Evolutionary conservation across 2,329 filamentous ascomycete species (phyloP), one percentile per base, ranked within the genome.

Genomic region (Parastagonospora nodorum): DNA sequence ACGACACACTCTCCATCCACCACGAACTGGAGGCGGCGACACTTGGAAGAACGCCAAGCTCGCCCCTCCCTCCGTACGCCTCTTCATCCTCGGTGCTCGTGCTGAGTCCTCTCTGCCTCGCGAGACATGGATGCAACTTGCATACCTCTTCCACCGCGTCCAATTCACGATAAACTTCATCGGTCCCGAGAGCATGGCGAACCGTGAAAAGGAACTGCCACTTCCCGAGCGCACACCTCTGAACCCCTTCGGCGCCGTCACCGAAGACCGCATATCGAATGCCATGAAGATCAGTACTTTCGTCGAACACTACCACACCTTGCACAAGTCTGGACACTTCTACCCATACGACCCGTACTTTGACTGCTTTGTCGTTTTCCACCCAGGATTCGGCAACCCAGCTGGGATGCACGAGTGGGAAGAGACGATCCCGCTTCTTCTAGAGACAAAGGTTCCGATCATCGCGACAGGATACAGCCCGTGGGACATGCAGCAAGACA

Each of bases 291-390:
- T 99, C 68, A 94, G 88, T 73, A 99, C 95, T 0, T 96, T 92
- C 67, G 93, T 97, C 44, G 94, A 99, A 64, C 97, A 99, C 78
- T 99, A 95, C 78, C 93, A 99, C 75, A 97, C 90, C 2, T 84
- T 99, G 63, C 93, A 99, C 77, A 86, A 92, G 71, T 89, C 93
- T 0, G 88, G 91, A 41, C 84, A 92, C 70, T 99, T 97, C 77
- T 86, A 89, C 50, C 94, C 95, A 0, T 97, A 95, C 71, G 94
- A 99, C 71, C 94, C 94, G 1, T 99, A 99, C 78, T 96, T 99
- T 74, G 94, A 99, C 79, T 94, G 90, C 74, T 96, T 99, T 70
- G 87, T 99, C 67, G 83, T 97, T 44, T 99, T 97, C 81, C 95
- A 99, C 69, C 95, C 95, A 0, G 95, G 95, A 8, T 83, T 99